Evolutionary conservation across 2,329 filamentous ascomycete genomes (phyloP).

Genomic region (Aureobasidium sp.): DNA sequence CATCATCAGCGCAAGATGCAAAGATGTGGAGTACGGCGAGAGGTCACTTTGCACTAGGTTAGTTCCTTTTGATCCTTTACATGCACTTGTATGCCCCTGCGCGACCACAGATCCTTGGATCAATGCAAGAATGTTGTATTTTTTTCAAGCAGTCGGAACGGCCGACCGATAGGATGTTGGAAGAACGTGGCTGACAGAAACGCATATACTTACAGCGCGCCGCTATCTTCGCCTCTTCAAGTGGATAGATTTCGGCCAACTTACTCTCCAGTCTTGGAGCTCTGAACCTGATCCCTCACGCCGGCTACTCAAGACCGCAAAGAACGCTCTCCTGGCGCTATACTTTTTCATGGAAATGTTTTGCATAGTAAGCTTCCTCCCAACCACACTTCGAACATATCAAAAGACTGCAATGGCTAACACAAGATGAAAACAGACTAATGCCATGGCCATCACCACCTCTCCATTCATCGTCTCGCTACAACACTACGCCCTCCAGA

Average conservation of each 20-base stretch:
- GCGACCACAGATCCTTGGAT: too few relatives aligned
- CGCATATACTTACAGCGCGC: conserved; percentile 34
- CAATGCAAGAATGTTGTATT: too few relatives aligned
- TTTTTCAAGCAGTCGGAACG: too few relatives aligned
- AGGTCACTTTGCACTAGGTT: conserved; percentile 37
- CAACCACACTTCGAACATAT: background rate
- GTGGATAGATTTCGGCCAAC: conserved; percentile 27
- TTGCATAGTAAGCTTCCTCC: conserved; percentile 47
- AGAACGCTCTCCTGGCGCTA: conserved; percentile 53
- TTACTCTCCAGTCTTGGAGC: background rate
- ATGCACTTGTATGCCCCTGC: background rate
- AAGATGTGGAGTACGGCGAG: conserved; percentile 31
- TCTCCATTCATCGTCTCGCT: conserved; percentile 38
- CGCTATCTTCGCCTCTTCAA: conserved; percentile 62
- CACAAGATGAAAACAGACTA: conserved; percentile 16
- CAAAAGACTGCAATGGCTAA: background rate
- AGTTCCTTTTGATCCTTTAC: too few relatives aligned
- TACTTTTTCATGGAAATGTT: conserved; percentile 60
- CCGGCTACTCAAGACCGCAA: conserved; percentile 46
- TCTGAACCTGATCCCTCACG: conserved; percentile 23
- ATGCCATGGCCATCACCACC: conserved; percentile 45
- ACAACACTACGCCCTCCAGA: conserved; percentile 53
- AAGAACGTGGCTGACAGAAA: background rate
- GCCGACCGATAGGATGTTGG: too few relatives aligned
- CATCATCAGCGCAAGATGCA: conserved; percentile 26